Evolutionary conservation across 2,329 filamentous ascomycete species (phyloP), one percentile per base, ranked within the genome.

Genomic region (Hypoxylon sp.): DNA sequence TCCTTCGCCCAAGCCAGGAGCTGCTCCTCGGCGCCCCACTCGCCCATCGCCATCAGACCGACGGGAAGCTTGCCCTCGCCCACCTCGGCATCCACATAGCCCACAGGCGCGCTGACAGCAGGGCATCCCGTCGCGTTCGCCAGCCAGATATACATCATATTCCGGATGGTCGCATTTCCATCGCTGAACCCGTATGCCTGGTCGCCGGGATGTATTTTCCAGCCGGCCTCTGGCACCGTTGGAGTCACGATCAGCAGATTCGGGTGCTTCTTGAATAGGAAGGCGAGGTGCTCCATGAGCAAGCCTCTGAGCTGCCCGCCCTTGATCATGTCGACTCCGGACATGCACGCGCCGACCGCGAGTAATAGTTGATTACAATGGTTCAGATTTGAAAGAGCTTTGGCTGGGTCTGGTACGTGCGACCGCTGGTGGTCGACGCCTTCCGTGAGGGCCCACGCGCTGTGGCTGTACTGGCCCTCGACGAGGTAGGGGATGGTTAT

Each of bases 141-240:
- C 37, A 97, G 80, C 87, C 92, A 97, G 14, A 92, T 90, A 80
- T 93, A 97, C 79, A 91, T 88, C 93, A 97, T 97, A 76, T 88
- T 92, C 26, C 87, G 84, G n/a, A 97, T 82, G 14, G 88, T 90
- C 67, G 82, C 84, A 77, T 96, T 94, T 0, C 86, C 90, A 78
- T 98, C 91, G 39, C 86, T 90, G 72, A 93, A 83, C 2, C 94
- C 94, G 74, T 94, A 90, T n/a, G 82, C 82, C 14, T 89, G 82
- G 44, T 92, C 90, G 8, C 82, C 85, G 1, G 84, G 80, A 10
- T 78, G 67, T 24, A 90, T 88, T 46, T 87, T 87, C 92, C 92
- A 97, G 10, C 94, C 94, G 0, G 89, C 84, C 66, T 91, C 87
- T 0, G 94, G 92, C 3, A 89, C 88, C 0, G 93, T 94, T 0